phyloP scores from a whole-genome alignment of 768 basidiomycete genomes.

The Leucocoprinus leucothites region DNA sequence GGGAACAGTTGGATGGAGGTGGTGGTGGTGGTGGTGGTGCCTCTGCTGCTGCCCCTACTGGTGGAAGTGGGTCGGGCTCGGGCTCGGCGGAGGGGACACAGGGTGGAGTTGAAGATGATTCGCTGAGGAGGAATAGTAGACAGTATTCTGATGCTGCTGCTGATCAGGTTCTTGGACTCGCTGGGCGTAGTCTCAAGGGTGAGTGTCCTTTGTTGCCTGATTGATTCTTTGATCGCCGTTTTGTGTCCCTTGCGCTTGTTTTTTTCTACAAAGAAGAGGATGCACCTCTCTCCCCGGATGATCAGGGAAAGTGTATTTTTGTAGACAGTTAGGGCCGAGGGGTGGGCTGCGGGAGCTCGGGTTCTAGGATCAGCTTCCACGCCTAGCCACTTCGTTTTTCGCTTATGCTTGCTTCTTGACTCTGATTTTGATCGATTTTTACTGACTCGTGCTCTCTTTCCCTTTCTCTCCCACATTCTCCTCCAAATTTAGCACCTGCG shows the following conservation, averaged over 20 bases:
- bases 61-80: no score
- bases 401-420: no score
- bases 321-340: no score
- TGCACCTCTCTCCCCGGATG: no score
- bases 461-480: conserved; percentile 3
- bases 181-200: conserved; percentile 68
- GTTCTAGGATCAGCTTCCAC: no score
- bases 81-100: no score
- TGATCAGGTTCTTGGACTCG: conserved; percentile 76
- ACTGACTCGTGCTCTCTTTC: conserved; percentile 16
- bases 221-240: no score
- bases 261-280: background rate
- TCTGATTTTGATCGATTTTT: background rate
- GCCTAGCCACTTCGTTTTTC: no score
- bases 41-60: no score
- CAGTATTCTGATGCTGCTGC: conserved; percentile 84
- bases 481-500: conserved; percentile 29
- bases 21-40: conserved; percentile 23
- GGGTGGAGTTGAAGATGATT: conserved; percentile 21
- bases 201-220: conserved; percentile 25
- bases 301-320: no score
- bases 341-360: no score
- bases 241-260: no score
- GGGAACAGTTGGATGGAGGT: conserved; percentile 23
- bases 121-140: conserved; percentile 71